phyloP scores from a whole-genome alignment of 2,329 filamentous ascomycete genomes.

The Tolypocladium album region DNA sequence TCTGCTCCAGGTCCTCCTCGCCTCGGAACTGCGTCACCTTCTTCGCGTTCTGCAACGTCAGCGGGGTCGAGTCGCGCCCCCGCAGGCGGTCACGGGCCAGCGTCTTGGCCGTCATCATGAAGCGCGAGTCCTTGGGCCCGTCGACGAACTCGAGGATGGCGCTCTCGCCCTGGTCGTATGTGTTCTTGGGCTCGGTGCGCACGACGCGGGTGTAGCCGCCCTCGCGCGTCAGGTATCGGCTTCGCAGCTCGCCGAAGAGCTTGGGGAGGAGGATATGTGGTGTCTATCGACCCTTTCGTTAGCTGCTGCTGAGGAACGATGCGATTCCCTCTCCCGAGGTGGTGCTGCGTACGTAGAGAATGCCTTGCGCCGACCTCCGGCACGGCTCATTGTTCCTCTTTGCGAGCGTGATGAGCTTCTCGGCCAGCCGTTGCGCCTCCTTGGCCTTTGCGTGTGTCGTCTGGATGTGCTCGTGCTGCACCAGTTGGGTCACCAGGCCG shows the following conservation, averaged over 20 bases:
- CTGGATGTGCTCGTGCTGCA: slow-evolving; percentile 84
- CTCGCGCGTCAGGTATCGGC: slow-evolving; percentile 67
- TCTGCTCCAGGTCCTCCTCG: slow-evolving; percentile 53
- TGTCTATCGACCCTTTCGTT: slow-evolving; percentile 33
- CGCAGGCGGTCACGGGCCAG: slow-evolving; percentile 54
- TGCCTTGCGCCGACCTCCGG: slow-evolving; percentile 61
- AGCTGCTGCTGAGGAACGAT: not conserved
- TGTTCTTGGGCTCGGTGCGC: slow-evolving; percentile 78
- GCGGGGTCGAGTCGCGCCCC: slow-evolving; percentile 49
- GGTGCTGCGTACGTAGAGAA: slow-evolving; percentile 64
- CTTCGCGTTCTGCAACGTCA: slow-evolving; percentile 67
- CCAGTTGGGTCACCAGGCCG: slow-evolving; percentile 90
- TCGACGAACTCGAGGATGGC: slow-evolving; percentile 94
- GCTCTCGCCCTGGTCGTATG: slow-evolving; percentile 72
- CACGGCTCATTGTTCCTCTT: slow-evolving; percentile 87
- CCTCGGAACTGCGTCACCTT: slow-evolving; percentile 80
- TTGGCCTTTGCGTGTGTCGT: slow-evolving; percentile 97
- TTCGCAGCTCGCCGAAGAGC: slow-evolving; percentile 72
- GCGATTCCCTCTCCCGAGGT: not conserved
- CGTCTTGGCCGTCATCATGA: slow-evolving; percentile 83
- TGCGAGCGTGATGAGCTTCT: slow-evolving; percentile 87
- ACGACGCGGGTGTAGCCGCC: slow-evolving; percentile 95
- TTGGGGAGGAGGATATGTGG: slow-evolving; percentile 66
- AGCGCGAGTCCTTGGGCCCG: slow-evolving; percentile 85
- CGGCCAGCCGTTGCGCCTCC: slow-evolving; percentile 85